phyloP scores from a whole-genome alignment of 352 stramenopile species.

The Pythium brachiatum region DNA sequence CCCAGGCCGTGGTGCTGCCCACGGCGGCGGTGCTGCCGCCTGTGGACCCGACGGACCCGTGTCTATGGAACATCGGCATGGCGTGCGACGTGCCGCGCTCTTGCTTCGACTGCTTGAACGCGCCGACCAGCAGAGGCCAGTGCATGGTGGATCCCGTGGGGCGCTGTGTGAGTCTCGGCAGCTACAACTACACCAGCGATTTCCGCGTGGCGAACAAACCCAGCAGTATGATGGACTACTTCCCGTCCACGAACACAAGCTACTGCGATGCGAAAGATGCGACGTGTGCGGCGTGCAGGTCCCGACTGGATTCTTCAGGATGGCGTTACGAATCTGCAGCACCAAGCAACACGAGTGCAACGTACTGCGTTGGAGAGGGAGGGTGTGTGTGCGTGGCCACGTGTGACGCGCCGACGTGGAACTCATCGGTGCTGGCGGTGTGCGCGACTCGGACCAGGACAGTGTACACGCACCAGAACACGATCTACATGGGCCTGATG shows the following conservation, averaged over 20 bases:
- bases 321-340: background rate
- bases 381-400: slow-evolving; percentile 50
- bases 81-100: slow-evolving; percentile 32
- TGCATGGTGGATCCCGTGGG: slow-evolving; percentile 18
- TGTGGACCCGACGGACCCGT: slow-evolving; percentile 9
- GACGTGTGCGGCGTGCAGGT: slow-evolving; percentile 35
- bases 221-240: slow-evolving; percentile 42
- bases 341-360: slow-evolving; percentile 22
- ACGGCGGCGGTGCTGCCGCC: slow-evolving; percentile 10
- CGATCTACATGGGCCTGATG: slow-evolving; percentile 13
- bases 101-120: slow-evolving; percentile 55
- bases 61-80: slow-evolving; percentile 2
- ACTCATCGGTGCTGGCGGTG: slow-evolving; percentile 35
- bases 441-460: background rate
- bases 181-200: slow-evolving; percentile 33
- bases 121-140: slow-evolving; percentile 27
- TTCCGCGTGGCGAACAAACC: slow-evolving; percentile 32
- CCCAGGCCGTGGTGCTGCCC: background rate
- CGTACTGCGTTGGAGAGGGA: slow-evolving; percentile 40
- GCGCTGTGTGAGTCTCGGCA: slow-evolving; percentile 24
- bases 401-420: slow-evolving; percentile 41
- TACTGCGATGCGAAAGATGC: slow-evolving; percentile 47
- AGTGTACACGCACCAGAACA: background rate
- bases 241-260: slow-evolving; percentile 41
- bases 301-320: slow-evolving; percentile 26